A percentile compares a stretch with the other conserved stretches of the same genome.
These are phyloP conservation scores for Beauveria sp. DNA, from an alignment of 2,329 filamentous ascomycete genomes.

Conservation along the genomic window DNA sequence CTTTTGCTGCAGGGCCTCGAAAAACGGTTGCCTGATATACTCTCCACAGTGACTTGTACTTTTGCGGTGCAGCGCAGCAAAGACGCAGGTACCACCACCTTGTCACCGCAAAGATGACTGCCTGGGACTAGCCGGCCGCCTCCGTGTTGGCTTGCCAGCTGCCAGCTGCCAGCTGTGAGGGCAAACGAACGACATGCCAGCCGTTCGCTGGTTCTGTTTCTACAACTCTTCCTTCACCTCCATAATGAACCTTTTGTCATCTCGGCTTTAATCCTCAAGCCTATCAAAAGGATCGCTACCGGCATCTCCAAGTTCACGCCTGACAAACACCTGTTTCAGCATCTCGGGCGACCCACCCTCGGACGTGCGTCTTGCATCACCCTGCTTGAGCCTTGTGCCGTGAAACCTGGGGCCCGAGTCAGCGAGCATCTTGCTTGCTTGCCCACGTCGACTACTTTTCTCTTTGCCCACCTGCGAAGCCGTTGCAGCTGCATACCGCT, in stretches of 20 bases:
- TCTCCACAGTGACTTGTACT: conserved; percentile 2
- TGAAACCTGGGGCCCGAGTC: conserved; percentile 7
- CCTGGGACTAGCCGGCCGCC: not conserved
- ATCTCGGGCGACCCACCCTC: not conserved
- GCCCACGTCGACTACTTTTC: not conserved
- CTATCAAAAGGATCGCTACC: not conserved
- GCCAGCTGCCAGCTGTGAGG: not conserved
- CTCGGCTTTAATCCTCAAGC: not conserved
- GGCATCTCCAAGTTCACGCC: not conserved
- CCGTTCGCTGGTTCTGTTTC: not conserved
- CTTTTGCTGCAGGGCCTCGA: not conserved
- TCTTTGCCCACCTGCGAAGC: not conserved
- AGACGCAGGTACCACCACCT: not conserved
- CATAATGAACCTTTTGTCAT: not conserved
- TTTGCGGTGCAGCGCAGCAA: not conserved
- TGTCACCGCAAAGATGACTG: not conserved
- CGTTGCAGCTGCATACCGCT: conserved; percentile 1
- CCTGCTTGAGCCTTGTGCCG: not conserved
- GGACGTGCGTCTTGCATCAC: conserved; percentile 10
- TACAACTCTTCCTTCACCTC: not conserved
- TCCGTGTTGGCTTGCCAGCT: conserved; percentile 1
- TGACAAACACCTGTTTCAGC: conserved; percentile 3
- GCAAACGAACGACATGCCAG: conserved; percentile 1
- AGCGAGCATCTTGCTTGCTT: conserved; percentile 1
- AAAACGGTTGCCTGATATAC: not conserved